These are phyloP conservation scores for Talaromyces stipitatus DNA, from an alignment of 495 filamentous ascomycete genomes.

Conservation along the genomic window DNA sequence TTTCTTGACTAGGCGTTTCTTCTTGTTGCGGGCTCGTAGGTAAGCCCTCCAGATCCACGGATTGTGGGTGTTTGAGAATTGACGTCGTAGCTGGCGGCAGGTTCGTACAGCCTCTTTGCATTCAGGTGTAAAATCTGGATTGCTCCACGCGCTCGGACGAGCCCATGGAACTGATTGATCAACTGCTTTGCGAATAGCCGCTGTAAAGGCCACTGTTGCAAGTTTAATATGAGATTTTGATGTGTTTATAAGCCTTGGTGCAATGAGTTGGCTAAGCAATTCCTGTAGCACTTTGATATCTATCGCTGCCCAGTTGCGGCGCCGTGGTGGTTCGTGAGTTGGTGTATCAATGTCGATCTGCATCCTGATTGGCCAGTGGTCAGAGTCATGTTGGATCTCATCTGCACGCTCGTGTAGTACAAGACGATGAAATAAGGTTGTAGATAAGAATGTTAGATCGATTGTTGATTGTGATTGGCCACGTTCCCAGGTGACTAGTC, in stretches of 20 bases:
- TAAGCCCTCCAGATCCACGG: constrained; percentile 4
- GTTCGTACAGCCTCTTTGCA: constrained; percentile 7
- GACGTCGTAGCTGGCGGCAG: background rate
- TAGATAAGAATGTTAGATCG: too few relatives aligned
- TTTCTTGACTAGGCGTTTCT: too few relatives aligned
- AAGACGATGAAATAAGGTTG: too few relatives aligned
- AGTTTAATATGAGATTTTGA: background rate
- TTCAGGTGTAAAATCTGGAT: constrained; percentile 6
- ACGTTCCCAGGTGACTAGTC: too few relatives aligned
- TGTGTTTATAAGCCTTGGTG: background rate
- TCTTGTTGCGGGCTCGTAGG: too few relatives aligned
- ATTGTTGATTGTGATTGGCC: too few relatives aligned
- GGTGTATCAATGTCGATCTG: too few relatives aligned
- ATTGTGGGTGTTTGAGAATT: background rate
- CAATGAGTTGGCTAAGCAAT: background rate
- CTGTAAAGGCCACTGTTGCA: background rate
- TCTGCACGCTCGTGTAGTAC: too few relatives aligned
- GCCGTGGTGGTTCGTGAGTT: too few relatives aligned
- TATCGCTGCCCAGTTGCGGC: constrained; percentile 12
- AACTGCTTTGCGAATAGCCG: constrained; percentile 16
- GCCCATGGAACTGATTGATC: constrained; percentile 9
- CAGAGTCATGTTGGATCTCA: constrained; percentile 6
- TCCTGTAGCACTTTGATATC: constrained; percentile 7
- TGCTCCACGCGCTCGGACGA: constrained; percentile 3
- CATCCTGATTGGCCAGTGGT: constrained; percentile 9